Conservation (phyloP, 2,329 filamentous ascomycete species). For the Colletotrichum liriopes region DNA sequence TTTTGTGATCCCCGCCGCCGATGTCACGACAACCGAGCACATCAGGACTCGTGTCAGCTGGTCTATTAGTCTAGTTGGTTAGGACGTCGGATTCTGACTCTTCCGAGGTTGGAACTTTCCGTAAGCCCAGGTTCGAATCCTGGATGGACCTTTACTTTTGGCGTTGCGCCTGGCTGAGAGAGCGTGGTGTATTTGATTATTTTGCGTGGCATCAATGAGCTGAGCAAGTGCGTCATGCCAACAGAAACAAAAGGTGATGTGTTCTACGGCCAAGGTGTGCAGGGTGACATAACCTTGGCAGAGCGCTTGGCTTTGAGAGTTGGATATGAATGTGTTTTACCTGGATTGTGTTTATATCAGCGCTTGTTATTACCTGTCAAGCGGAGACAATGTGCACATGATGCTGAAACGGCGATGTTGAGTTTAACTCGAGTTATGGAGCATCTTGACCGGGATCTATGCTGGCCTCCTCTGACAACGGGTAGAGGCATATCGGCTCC, state of each 20-base stretch:
- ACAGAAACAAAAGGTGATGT: not conserved
- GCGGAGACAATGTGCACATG: not conserved
- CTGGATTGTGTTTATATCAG: not conserved
- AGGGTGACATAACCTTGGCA: not conserved
- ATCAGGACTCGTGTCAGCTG: not conserved
- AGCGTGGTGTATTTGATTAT: not conserved
- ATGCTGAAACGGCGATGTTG: constrained; percentile 20
- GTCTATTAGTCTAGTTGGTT: constrained; percentile 44
- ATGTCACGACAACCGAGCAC: not conserved
- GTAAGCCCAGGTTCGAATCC: constrained; percentile 43
- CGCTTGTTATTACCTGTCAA: not conserved
- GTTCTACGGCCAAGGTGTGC: not conserved
- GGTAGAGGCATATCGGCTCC: not conserved
- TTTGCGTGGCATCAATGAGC: not conserved
- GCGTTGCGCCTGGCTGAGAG: not conserved
- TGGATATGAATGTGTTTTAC: not conserved
- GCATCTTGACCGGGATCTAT: not conserved
- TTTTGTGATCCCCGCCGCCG: not conserved
- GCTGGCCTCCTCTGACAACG: not conserved
- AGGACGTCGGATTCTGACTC: constrained; percentile 43
- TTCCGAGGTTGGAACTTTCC: constrained; percentile 18
- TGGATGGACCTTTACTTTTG: constrained; percentile 39
- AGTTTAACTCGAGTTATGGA: constrained; percentile 1
- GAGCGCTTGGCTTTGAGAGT: not conserved
- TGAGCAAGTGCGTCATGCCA: not conserved